A percentile compares a stretch with the other conserved stretches of the same genome.
phyloP scores from a whole-genome alignment of 768 basidiomycete species.

The Leccinum truebloodii region DNA sequence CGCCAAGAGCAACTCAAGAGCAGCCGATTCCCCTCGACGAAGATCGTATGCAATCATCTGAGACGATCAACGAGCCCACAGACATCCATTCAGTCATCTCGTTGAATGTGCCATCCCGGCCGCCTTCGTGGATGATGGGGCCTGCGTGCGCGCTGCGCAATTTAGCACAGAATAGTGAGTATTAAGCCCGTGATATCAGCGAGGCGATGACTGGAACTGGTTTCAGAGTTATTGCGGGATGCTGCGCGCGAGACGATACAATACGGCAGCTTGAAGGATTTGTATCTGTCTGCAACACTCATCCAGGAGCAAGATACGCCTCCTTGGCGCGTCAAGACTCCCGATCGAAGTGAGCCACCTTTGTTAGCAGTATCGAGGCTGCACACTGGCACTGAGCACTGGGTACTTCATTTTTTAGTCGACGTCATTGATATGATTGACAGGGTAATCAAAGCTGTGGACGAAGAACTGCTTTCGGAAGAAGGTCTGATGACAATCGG shows the following conservation, averaged over 20 bases:
- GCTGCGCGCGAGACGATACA: neutral
- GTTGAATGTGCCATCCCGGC: neutral
- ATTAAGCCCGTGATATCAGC: neutral
- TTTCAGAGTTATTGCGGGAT: neutral
- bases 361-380: neutral
- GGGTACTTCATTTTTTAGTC: neutral
- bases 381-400: neutral
- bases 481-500: neutral
- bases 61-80: neutral
- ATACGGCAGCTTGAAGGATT: neutral
- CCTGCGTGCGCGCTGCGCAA: neutral
- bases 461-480: neutral
- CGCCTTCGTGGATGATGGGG: neutral
- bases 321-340: neutral
- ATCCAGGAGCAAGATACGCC: neutral
- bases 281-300: neutral
- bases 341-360: neutral
- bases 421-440: neutral
- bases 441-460: neutral
- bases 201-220: neutral
- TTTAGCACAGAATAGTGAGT: neutral
- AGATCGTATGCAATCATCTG: neutral
- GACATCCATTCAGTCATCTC: neutral
- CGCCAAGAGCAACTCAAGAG: no score
- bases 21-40: no score